phyloP scores from a whole-genome alignment of 2,329 filamentous ascomycete genomes.

The Coccinonectria pachysandricola region DNA sequence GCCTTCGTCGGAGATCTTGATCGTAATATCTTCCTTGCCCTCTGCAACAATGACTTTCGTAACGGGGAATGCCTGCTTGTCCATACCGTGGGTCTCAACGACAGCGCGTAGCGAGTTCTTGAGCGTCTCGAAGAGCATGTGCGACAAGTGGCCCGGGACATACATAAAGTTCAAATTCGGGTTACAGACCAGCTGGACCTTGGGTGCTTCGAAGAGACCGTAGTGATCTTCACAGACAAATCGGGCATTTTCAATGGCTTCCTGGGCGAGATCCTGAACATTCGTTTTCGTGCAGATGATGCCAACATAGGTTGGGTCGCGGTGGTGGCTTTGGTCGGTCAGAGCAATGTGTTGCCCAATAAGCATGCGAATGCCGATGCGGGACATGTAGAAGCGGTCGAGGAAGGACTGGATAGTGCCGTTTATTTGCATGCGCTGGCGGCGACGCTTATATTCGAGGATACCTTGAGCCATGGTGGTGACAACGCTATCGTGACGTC shows the following conservation, averaged over 20 bases:
- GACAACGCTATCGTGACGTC: constrained; percentile 91
- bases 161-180: constrained; percentile 98
- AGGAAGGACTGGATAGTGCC: constrained; percentile 95
- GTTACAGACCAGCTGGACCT: constrained; percentile 92
- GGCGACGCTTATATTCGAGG: constrained; percentile 91
- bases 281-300: constrained; percentile 99
- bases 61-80: constrained; percentile 91
- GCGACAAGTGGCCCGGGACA: constrained; percentile 93
- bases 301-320: constrained; percentile 89
- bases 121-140: constrained; percentile 98
- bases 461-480: constrained; percentile 98
- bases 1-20: constrained; percentile 95
- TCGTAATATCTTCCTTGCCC: constrained; percentile 96
- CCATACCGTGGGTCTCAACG: constrained; percentile 87
- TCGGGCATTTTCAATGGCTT: constrained; percentile 97
- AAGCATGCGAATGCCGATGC: constrained; percentile 97
- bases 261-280: constrained; percentile 84
- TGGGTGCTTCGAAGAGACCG: constrained; percentile 90
- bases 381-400: constrained; percentile 99
- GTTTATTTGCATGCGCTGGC: constrained; percentile 97
- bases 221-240: constrained; percentile 99
- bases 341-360: constrained; percentile 97
- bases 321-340: constrained; percentile 81
- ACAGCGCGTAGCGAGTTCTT: constrained; percentile 97
- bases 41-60: constrained; percentile 97